These are phyloP conservation scores for Chytriomyces sp. DNA, from an alignment of 192 early-diverging fungal species.

Conservation along the genomic window DNA sequence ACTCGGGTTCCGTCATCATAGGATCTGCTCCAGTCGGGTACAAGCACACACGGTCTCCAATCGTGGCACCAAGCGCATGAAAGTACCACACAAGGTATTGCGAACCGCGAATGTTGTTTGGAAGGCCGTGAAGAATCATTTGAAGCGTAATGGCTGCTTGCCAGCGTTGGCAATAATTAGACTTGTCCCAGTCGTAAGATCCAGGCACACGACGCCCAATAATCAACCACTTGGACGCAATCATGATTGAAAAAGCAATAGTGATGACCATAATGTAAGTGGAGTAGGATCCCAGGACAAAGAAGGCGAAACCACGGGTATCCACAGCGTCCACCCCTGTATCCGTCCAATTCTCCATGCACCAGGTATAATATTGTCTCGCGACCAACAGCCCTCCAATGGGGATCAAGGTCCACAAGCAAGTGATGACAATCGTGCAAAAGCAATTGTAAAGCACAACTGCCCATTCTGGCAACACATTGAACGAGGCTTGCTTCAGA, in stretches of 20 bases:
- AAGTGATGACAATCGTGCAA: too few species aligned
- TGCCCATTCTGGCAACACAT: constrained; percentile 29
- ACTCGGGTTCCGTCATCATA: constrained; percentile 58
- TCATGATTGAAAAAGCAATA: constrained; percentile 3
- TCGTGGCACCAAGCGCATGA: constrained; percentile 43
- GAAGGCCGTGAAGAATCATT: constrained; percentile 34
- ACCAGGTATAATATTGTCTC: too few species aligned
- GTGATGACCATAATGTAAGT: constrained; percentile 24
- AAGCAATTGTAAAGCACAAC: too few species aligned
- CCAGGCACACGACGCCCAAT: constrained; percentile 46
- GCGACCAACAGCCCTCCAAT: too few species aligned
- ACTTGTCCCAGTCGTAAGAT: constrained; percentile 51
- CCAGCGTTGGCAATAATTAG: constrained; percentile 55
- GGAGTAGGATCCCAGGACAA: background rate
- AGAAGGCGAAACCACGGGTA: background rate
- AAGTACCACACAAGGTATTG: constrained; percentile 49
- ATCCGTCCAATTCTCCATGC: too few species aligned
- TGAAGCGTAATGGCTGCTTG: constrained; percentile 44
- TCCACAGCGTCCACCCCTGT: too few species aligned
- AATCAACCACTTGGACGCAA: constrained; percentile 48
- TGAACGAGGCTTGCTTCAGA: constrained; percentile 37
- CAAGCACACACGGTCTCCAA: constrained; percentile 49
- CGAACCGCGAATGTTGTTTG: constrained; percentile 42
- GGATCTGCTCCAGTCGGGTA: constrained; percentile 52
- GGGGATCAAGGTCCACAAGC: too few species aligned